Evolutionary conservation across 257 asterid species (phyloP).

Genomic region (Leptodermis oblonga): DNA sequence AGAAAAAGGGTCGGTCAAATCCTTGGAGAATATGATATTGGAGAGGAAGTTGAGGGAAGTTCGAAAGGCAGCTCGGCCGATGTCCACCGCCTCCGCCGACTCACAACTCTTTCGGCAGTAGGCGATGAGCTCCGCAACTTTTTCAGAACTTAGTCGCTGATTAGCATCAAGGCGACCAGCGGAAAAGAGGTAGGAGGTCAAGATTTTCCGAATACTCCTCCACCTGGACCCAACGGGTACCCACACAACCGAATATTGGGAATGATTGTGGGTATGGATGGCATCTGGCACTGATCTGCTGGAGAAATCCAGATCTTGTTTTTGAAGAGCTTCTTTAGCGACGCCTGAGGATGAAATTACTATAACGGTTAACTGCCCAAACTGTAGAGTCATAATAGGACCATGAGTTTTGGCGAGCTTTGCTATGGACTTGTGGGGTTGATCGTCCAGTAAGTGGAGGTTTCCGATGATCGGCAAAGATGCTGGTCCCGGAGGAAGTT

Average conservation of each 20-base stretch:
- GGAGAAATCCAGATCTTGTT: conserved; percentile 26
- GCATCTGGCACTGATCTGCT: conserved; percentile 23
- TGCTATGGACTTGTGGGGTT: conserved; percentile 23
- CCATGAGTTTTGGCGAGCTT: conserved; percentile 26
- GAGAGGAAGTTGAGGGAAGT: conserved; percentile 42
- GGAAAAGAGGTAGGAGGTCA: conserved; percentile 50
- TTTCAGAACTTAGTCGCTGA: conserved; percentile 33
- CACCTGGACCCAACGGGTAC: conserved; percentile 22
- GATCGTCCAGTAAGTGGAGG: conserved; percentile 35
- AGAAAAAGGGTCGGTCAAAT: conserved; percentile 35
- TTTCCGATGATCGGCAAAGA: conserved; percentile 68
- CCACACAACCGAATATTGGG: conserved; percentile 16
- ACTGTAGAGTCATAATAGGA: conserved; percentile 33
- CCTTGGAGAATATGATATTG: conserved; percentile 46
- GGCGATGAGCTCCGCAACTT: conserved; percentile 54
- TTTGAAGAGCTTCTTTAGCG: conserved; percentile 52
- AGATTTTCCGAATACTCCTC: conserved; percentile 20
- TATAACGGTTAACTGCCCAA: conserved; percentile 49
- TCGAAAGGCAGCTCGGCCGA: conserved; percentile 23
- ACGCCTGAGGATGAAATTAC: conserved; percentile 56
- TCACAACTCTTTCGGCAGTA: conserved; percentile 39
- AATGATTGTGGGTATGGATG: conserved; percentile 20
- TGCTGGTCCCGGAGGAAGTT: conserved; percentile 35
- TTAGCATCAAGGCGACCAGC: conserved; percentile 53
- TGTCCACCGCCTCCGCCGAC: conserved; percentile 31